Conservation (phyloP, 1,284 basidiomycete genomes). For the Leccinum solheimii region DNA sequence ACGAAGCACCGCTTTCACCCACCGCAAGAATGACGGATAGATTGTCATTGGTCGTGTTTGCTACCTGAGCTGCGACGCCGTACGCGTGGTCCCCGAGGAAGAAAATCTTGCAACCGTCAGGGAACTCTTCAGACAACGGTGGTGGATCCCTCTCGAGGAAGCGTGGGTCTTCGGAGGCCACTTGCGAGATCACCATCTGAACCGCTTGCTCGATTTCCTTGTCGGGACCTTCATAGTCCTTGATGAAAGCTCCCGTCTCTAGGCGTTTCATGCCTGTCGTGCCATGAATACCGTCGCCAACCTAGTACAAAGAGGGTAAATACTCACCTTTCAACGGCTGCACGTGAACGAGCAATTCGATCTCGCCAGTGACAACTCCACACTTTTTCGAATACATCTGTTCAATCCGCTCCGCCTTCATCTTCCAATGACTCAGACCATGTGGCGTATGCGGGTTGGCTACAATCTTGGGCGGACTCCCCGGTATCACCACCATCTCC, state of each 20-base stretch:
- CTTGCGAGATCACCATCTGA: conserved; percentile 79
- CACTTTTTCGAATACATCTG: conserved; percentile 85
- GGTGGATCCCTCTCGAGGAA: conserved; percentile 83
- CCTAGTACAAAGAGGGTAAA: background rate
- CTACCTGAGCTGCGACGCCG: conserved; percentile 92
- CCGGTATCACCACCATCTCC: conserved; percentile 58
- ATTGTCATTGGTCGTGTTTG: conserved; percentile 62
- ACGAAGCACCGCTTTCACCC: conserved; percentile 32
- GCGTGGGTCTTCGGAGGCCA: conserved; percentile 85
- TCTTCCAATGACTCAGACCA: conserved; percentile 71
- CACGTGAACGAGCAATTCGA: conserved; percentile 83
- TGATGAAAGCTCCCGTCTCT: conserved; percentile 88
- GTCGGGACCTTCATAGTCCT: conserved; percentile 86
- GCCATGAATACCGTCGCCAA: background rate
- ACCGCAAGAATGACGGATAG: conserved; percentile 84
- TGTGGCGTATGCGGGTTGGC: conserved; percentile 70
- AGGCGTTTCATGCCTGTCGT: conserved; percentile 78
- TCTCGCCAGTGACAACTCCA: conserved; percentile 82
- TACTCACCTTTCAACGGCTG: conserved; percentile 80
- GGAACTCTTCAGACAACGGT: conserved; percentile 86
- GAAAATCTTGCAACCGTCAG: conserved; percentile 88
- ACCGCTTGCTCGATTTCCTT: conserved; percentile 86
- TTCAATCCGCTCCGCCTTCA: conserved; percentile 80
- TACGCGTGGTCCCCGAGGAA: conserved; percentile 94
- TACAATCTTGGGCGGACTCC: conserved; percentile 58